phyloP scores from a whole-genome alignment of 305 asterid species.

The Rubia balearica region DNA sequence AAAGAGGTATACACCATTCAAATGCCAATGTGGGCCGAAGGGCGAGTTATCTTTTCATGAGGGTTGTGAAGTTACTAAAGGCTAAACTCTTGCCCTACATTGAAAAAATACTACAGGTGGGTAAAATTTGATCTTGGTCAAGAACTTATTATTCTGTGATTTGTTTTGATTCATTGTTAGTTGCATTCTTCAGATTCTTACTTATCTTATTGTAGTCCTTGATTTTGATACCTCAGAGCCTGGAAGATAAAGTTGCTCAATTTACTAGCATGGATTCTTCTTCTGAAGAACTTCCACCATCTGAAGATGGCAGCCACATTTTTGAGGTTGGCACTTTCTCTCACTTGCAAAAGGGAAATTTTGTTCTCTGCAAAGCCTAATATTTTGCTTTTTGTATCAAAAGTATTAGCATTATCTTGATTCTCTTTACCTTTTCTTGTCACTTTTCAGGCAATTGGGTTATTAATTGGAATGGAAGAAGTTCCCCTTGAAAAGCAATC shows the following conservation, averaged over 20 bases:
- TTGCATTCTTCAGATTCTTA: constrained; percentile 7
- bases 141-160: background rate
- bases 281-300: constrained; percentile 45
- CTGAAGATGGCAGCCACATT: constrained; percentile 92
- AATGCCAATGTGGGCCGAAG: constrained; percentile 67
- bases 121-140: constrained; percentile 7
- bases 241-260: constrained; percentile 73
- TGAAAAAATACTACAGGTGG: constrained; percentile 92
- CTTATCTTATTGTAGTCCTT: constrained; percentile 16
- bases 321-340: constrained; percentile 57
- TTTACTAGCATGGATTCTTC: constrained; percentile 53
- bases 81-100: constrained; percentile 81
- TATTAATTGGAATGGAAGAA: constrained; percentile 94
- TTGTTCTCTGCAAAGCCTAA: background rate
- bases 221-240: constrained; percentile 45
- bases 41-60: constrained; percentile 95
- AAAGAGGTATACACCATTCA: constrained; percentile 91
- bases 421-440: constrained; percentile 1
- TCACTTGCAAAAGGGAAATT: constrained; percentile 2
- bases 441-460: constrained; percentile 71
- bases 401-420: background rate
- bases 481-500: constrained; percentile 79
- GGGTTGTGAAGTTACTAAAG: constrained; percentile 82
- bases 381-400: background rate
- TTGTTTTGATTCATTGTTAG: background rate